Evolutionary conservation across 2,329 filamentous ascomycete species (phyloP).

Genomic region (Aspergillus floridensis): DNA sequence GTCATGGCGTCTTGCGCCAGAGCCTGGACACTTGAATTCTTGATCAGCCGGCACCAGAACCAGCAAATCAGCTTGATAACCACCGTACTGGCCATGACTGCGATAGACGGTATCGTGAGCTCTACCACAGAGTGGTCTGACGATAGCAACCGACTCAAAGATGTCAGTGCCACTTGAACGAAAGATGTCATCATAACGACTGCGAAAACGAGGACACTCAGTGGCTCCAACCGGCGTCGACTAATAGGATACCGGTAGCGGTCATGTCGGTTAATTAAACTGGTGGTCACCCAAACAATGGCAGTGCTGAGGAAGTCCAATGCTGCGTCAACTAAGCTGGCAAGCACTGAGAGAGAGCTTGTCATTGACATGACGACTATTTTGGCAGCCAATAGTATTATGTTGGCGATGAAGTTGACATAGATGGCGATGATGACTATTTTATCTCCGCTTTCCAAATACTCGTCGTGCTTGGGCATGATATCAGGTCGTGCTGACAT

Average conservation of each 20-base stretch:
- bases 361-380: constrained; percentile 73
- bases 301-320: constrained; percentile 65
- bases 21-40: constrained; percentile 81
- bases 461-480: constrained; percentile 41
- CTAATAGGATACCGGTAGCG: constrained; percentile 63
- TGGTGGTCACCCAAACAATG: constrained; percentile 61
- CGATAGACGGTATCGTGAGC: constrained; percentile 68
- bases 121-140: constrained; percentile 66
- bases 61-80: constrained; percentile 79
- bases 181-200: constrained; percentile 66
- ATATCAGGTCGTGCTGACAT: constrained; percentile 52
- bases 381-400: constrained; percentile 71
- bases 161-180: constrained; percentile 61
- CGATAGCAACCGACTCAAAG: constrained; percentile 56
- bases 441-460: constrained; percentile 66
- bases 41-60: constrained; percentile 83
- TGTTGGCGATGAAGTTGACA: constrained; percentile 77
- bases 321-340: constrained; percentile 65
- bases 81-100: constrained; percentile 78
- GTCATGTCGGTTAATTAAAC: constrained; percentile 58
- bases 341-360: constrained; percentile 63
- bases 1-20: constrained; percentile 68
- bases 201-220: constrained; percentile 65
- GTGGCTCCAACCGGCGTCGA: constrained; percentile 61
- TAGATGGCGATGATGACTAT: constrained; percentile 87